A percentile compares a stretch with the other conserved stretches of the same genome.
Conservation (phyloP, 306 rosid species). For the Fagus crenata region DNA sequence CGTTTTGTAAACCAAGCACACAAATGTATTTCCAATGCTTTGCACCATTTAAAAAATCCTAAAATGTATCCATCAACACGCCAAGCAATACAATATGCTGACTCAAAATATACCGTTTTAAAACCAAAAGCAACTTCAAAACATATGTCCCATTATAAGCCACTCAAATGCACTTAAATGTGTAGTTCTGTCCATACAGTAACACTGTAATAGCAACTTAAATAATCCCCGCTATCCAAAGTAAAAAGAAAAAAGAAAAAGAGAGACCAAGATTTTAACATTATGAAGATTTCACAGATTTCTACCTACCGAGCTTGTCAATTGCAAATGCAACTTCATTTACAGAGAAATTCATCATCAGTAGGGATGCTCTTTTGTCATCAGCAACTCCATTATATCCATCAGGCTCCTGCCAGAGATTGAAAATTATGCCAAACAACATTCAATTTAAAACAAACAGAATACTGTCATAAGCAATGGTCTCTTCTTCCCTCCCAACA, state of each 20-base stretch:
- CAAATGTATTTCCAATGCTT: neutral
- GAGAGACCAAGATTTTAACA: neutral
- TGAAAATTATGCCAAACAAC: constrained; percentile 25
- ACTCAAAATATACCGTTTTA: too few species aligned
- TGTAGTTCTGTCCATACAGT: neutral
- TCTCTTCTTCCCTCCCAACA: neutral
- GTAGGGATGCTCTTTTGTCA: constrained; percentile 58
- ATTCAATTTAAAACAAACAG: constrained; percentile 22
- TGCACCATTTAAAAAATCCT: neutral
- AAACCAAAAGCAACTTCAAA: neutral
- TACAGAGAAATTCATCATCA: constrained; percentile 72
- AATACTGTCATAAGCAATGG: neutral
- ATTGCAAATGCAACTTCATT: constrained; percentile 80
- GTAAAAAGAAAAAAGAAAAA: neutral
- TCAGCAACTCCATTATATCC: constrained; percentile 37
- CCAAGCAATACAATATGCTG: neutral
- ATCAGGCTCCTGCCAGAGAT: constrained; percentile 65
- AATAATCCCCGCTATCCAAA: too few species aligned
- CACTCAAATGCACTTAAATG: neutral
- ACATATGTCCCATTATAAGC: neutral
- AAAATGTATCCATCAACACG: neutral
- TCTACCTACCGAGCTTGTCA: constrained; percentile 66
- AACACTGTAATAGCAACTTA: too few species aligned
- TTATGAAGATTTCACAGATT: constrained; percentile 12
- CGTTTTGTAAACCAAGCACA: neutral